phyloP scores from a whole-genome alignment of 2,329 filamentous ascomycete species.

The Pleomassaria siparia region DNA sequence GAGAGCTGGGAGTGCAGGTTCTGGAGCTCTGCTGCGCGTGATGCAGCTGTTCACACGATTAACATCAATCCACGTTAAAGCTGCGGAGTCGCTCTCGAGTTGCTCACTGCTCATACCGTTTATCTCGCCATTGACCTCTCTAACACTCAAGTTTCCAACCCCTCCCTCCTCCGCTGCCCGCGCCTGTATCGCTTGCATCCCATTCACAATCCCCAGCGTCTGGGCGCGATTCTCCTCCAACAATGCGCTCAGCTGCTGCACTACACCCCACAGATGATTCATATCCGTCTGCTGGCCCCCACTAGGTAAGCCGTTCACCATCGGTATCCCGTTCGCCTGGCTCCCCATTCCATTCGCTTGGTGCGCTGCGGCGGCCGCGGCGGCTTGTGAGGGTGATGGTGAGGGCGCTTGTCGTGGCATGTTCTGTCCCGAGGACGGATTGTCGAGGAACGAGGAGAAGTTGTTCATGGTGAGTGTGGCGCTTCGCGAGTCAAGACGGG shows the following conservation, averaged over 20 bases:
- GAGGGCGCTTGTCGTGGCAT: slow-evolving; percentile 39
- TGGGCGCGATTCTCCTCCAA: slow-evolving; percentile 45
- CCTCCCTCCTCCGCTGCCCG: slow-evolving; percentile 39
- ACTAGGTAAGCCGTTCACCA: slow-evolving; percentile 42
- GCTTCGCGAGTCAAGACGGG: slow-evolving; percentile 3
- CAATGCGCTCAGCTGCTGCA: slow-evolving; percentile 44
- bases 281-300: slow-evolving; percentile 47
- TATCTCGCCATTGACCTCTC: slow-evolving; percentile 40
- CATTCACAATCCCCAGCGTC: slow-evolving; percentile 41
- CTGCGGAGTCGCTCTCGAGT: background rate
- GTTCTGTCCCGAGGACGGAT: slow-evolving; percentile 21
- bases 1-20: slow-evolving; percentile 35
- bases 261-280: slow-evolving; percentile 46
- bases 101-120: slow-evolving; percentile 25
- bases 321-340: slow-evolving; percentile 34
- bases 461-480: slow-evolving; percentile 32
- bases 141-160: slow-evolving; percentile 17
- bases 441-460: slow-evolving; percentile 42
- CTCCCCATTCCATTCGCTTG: slow-evolving; percentile 36
- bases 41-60: slow-evolving; percentile 29
- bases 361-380: slow-evolving; percentile 15
- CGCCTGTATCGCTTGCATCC: slow-evolving; percentile 41
- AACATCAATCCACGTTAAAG: background rate
- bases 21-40: slow-evolving; percentile 32
- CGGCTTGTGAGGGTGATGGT: slow-evolving; percentile 25